Conservation (phyloP, 225 moss, liverwort and hornwort genomes). For the Antitrichia curtipendula region DNA sequence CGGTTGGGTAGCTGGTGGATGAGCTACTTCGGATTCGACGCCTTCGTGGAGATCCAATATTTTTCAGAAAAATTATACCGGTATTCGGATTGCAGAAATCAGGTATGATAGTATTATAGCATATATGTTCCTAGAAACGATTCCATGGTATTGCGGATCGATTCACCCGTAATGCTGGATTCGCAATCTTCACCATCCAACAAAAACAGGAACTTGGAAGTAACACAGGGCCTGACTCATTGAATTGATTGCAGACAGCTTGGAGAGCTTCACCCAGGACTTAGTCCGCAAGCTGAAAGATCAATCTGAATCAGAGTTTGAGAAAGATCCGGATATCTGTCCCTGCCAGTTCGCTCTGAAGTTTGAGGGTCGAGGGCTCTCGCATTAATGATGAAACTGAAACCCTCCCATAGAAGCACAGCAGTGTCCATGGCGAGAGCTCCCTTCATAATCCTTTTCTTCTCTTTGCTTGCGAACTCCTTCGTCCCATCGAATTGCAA, state of each 20-base stretch:
- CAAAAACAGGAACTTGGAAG: not conserved
- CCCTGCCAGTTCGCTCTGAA: not conserved
- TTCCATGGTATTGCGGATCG: not conserved
- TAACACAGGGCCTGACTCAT: not conserved
- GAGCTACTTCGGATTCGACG: not conserved
- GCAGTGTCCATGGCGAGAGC: not conserved
- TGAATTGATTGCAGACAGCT: not conserved
- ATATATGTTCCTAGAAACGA: not conserved
- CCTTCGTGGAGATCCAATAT: not conserved
- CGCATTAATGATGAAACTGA: not conserved
- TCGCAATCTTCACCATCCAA: not conserved
- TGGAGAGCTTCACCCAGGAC: not conserved
- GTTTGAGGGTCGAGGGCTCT: not conserved
- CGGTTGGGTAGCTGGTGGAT: not conserved
- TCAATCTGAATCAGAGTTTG: not conserved
- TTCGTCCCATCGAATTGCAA: not conserved
- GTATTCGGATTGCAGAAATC: not conserved
- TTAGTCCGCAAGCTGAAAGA: not conserved
- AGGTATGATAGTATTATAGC: not conserved
- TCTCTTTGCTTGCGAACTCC: not conserved
- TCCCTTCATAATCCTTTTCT: not conserved
- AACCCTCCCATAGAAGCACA: not conserved
- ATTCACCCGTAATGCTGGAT: not conserved
- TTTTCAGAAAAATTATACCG: not conserved
- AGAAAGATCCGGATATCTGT: not conserved